Conservation (phyloP, 2,329 filamentous ascomycete genomes). For the Paraphoma chrysanthemicola region DNA sequence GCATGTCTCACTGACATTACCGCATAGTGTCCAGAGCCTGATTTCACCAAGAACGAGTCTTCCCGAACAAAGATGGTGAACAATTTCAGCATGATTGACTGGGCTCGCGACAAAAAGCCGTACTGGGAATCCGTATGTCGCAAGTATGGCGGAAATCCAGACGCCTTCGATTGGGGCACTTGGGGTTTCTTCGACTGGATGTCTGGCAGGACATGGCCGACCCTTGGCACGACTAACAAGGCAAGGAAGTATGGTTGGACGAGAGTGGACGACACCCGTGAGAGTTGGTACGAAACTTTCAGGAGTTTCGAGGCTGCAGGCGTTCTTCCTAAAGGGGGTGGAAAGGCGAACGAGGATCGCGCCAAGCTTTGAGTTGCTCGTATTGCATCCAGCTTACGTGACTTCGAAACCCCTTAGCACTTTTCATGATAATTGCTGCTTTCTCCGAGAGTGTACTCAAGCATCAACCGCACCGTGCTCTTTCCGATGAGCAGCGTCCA, state of each 20-base stretch:
- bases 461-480: too few relatives aligned
- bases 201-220: constrained; percentile 1
- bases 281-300: neutral
- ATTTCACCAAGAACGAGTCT: neutral
- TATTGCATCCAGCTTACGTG: too few relatives aligned
- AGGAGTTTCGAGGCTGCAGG: neutral
- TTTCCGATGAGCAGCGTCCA: too few relatives aligned
- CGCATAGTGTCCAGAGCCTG: neutral
- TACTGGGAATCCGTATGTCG: neutral
- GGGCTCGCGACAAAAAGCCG: constrained; percentile 3
- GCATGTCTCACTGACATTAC: neutral
- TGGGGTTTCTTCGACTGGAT: constrained; percentile 10
- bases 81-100: neutral
- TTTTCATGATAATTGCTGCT: too few relatives aligned
- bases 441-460: too few relatives aligned
- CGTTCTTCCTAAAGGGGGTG: neutral
- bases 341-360: neutral
- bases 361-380: too few relatives aligned
- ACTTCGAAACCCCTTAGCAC: too few relatives aligned
- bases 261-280: neutral
- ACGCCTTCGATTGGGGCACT: constrained; percentile 9
- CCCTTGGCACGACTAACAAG: neutral
- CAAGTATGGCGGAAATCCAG: constrained; percentile 6
- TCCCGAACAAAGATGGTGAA: neutral
- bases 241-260: neutral